Conservation (phyloP, 768 basidiomycete genomes). For the Brasilioporus rufonigricans region DNA sequence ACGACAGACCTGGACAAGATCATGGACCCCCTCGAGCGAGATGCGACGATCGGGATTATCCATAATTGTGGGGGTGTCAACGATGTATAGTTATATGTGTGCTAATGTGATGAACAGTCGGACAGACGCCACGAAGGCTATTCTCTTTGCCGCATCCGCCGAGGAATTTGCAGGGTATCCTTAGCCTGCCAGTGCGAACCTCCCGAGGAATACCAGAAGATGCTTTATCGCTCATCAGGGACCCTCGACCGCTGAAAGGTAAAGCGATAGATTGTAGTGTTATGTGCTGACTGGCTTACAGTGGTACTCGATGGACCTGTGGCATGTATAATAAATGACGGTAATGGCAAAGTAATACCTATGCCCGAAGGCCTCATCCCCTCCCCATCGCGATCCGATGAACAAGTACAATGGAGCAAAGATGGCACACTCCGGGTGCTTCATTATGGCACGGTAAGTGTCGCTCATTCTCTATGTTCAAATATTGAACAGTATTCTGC, state of each 20-base stretch:
- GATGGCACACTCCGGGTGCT: slow-evolving; percentile 59
- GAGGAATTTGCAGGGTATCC: slow-evolving; percentile 68
- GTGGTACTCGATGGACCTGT: slow-evolving; percentile 41
- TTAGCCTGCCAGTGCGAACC: slow-evolving; percentile 66
- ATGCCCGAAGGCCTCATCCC: slow-evolving; percentile 56
- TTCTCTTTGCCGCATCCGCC: slow-evolving; percentile 76
- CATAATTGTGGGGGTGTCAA: slow-evolving; percentile 72
- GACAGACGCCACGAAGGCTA: slow-evolving; percentile 88
- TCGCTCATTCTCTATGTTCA: background rate
- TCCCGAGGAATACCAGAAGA: slow-evolving; percentile 85
- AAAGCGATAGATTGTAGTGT: background rate
- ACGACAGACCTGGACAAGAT: slow-evolving; percentile 78
- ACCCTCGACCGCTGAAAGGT: slow-evolving; percentile 57
- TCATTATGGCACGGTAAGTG: slow-evolving; percentile 57
- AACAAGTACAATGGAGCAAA: slow-evolving; percentile 67
- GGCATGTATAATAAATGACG: slow-evolving; percentile 51
- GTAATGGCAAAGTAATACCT: slow-evolving; percentile 47
- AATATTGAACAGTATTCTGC: slow-evolving; percentile 4
- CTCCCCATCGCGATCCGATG: slow-evolving; percentile 60
- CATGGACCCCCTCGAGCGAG: slow-evolving; percentile 80
- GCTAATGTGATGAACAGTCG: slow-evolving; percentile 48
- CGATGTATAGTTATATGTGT: background rate
- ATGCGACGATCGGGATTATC: slow-evolving; percentile 92
- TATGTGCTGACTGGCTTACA: slow-evolving; percentile 21
- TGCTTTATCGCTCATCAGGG: slow-evolving; percentile 63